Base-by-base conservation (phyloP, 768 basidiomycete genomes). In the Suillus luteus region DNA sequence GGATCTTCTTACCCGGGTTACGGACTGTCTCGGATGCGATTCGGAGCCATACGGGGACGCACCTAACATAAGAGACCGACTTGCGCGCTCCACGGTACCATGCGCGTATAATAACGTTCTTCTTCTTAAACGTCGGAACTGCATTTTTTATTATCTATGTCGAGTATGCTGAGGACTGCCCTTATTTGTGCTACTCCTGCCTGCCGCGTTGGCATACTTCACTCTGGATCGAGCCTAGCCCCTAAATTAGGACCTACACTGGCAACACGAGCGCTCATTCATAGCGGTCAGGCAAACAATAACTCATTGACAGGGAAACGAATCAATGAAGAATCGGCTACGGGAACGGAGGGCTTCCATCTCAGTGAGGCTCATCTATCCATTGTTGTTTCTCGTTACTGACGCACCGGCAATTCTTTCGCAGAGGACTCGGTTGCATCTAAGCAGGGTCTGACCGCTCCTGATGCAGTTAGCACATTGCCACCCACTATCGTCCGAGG, bases 401-500 rank as follows among this genome's bases (percentile, higher is more conserved):
- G 15, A n/a, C 62, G 2, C 55, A 22, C 22, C 62, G 64, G 8
- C 66, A 55, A 2, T 11, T 24, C 15, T 38, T 66, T 60, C n/a
- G 17, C 60, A 75, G 77, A 74, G 67, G 73, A 77, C 61, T 67
- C 65, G 11, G 64, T 65, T n/a, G 14, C 64, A 24, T 35, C 64
- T 9, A 68, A 71, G 52, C 65, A 66, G 3, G 63, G 59, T 19
- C 60, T 73, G 22, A 55, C 61, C 1, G 37, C 54, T 43, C 74
- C 74, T 33, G 82, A 79, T 70, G 83, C 82, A 1, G 80, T 81
- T 62, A 84, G 81, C 72, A 85, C 86, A 5, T 77, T 86, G 15
- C 86, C 49, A 15, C 27, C 86, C 2, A 78, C 80, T 3, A 82
- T 81, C 71, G 74, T 86, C 58, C 82, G 80, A 46, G 92, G 92